phyloP scores from a whole-genome alignment of 169 alveolate species.

The Plasmodium gaboni region DNA sequence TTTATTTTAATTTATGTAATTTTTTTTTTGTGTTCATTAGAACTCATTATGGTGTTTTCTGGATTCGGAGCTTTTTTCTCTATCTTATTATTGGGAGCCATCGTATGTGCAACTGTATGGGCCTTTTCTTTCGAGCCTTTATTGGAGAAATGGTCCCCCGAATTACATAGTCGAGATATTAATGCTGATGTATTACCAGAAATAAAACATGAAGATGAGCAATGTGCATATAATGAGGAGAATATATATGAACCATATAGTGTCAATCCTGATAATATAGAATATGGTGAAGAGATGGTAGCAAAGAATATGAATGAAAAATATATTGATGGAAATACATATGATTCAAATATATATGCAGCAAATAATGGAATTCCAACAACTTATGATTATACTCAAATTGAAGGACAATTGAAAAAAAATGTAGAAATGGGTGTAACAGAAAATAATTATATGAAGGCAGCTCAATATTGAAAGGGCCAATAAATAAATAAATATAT shows the following conservation, averaged over 20 bases:
- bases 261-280: constrained; percentile 58
- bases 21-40: constrained; percentile 50
- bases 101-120: constrained; percentile 89
- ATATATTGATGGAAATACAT: constrained; percentile 50
- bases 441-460: constrained; percentile 40
- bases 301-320: constrained; percentile 47
- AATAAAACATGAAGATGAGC: constrained; percentile 48
- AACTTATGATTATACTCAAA: constrained; percentile 81
- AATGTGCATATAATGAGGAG: constrained; percentile 66
- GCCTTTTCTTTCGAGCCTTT: constrained; percentile 90
- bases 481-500: background rate
- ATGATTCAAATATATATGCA: constrained; percentile 40
- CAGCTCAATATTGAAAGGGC: constrained; percentile 25
- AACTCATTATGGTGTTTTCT: constrained; percentile 89
- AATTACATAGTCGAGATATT: constrained; percentile 88
- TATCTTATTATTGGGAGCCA: constrained; percentile 85
- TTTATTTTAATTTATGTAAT: background rate
- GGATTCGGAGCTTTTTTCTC: constrained; percentile 91
- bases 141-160: constrained; percentile 90
- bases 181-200: constrained; percentile 87
- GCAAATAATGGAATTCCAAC: constrained; percentile 79
- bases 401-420: constrained; percentile 80
- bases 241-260: constrained; percentile 56
- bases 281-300: constrained; percentile 63
- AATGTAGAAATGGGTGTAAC: constrained; percentile 82